Evolutionary conservation across 176 grass and related monocot genomes (phyloP).

Genomic region (Microstegium vimineum): DNA sequence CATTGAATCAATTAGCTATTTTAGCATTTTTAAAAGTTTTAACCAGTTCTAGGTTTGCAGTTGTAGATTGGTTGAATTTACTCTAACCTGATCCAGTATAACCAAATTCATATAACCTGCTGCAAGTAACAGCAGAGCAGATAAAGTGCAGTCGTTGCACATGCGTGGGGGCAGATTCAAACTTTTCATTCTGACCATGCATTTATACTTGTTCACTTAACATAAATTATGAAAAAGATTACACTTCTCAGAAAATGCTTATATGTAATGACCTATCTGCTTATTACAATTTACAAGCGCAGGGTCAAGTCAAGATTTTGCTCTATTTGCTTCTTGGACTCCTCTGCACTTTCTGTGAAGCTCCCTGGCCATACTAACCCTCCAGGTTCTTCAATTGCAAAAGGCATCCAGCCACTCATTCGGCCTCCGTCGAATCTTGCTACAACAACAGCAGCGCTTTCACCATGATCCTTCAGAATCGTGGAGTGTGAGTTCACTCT

Average conservation of each 20-base stretch:
- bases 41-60: neutral
- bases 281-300: conserved; percentile 47
- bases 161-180: neutral
- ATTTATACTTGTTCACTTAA: neutral
- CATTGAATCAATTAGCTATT: neutral
- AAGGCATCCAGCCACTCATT: conserved; percentile 43
- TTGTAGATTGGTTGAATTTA: neutral
- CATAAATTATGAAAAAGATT: neutral
- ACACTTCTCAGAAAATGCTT: conserved; percentile 18
- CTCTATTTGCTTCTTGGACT: conserved; percentile 24
- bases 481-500: conserved; percentile 58
- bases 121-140: neutral
- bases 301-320: conserved; percentile 68
- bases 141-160: neutral
- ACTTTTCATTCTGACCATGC: neutral
- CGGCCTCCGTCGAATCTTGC: conserved; percentile 47
- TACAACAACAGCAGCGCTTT: conserved; percentile 21
- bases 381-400: conserved; percentile 35
- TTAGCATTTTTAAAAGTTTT: neutral
- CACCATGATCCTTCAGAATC: conserved; percentile 40
- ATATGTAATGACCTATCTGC: conserved; percentile 16
- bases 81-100: neutral
- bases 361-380: conserved; percentile 62
- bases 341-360: conserved; percentile 50
- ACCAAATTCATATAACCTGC: neutral